These are phyloP conservation scores for Hymenoscyphus salicellus DNA, from an alignment of 2,329 filamentous ascomycete species.

Conservation along the genomic window DNA sequence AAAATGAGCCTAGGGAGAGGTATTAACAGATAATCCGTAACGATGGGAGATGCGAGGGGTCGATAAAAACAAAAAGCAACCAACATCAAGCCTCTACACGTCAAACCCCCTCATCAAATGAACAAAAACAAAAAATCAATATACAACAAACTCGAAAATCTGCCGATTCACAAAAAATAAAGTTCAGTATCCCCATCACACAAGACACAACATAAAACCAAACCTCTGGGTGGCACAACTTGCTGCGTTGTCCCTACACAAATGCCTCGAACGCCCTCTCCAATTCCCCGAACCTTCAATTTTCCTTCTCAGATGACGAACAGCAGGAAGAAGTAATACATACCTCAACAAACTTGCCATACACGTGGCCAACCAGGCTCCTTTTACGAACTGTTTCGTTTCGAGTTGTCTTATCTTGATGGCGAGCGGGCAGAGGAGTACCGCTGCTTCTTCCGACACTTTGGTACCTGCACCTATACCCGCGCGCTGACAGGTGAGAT, in stretches of 20 bases:
- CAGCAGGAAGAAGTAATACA: not conserved
- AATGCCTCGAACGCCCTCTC: not conserved
- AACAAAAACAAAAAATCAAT: too few relatives aligned
- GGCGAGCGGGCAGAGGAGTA: not conserved
- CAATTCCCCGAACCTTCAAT: not conserved
- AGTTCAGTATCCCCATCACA: too few relatives aligned
- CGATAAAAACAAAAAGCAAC: too few relatives aligned
- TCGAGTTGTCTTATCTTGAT: not conserved
- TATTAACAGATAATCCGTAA: too few relatives aligned
- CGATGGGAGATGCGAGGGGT: too few relatives aligned
- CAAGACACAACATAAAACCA: too few relatives aligned
- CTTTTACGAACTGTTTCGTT: not conserved
- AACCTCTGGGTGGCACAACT: not conserved
- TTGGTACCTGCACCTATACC: not conserved
- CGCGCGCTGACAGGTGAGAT: not conserved
- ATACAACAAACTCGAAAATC: too few relatives aligned
- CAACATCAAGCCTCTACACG: too few relatives aligned
- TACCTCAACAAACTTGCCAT: not conserved
- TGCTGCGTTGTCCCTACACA: not conserved
- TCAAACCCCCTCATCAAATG: too few relatives aligned
- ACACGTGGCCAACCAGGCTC: not conserved
- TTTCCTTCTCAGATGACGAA: not conserved
- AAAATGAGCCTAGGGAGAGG: too few relatives aligned
- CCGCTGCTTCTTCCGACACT: not conserved
- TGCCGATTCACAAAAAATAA: too few relatives aligned